Percentiles rank a stretch among this genome's conserved stretches.
Conservation (phyloP, 371 early-diverging fungal species). For the Circinella umbellata region DNA sequence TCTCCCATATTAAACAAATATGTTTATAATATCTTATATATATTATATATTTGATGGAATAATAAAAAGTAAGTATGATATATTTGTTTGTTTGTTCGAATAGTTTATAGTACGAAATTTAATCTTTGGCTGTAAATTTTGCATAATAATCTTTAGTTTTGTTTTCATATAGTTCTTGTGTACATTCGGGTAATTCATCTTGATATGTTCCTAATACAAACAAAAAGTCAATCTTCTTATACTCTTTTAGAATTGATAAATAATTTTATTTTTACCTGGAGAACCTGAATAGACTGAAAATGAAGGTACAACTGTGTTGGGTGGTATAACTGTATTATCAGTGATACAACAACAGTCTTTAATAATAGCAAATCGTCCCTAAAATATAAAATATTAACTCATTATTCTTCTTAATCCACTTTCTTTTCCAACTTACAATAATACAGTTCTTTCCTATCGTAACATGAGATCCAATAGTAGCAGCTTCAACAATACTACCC, state of each 20-base stretch:
- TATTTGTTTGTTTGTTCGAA: neutral
- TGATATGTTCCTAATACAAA: constrained; percentile 59
- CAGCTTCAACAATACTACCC: constrained; percentile 90
- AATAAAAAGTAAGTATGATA: too few relatives aligned
- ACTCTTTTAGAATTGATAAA: neutral
- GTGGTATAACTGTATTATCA: constrained; percentile 91
- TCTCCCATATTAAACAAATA: neutral
- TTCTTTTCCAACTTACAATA: constrained; percentile 63
- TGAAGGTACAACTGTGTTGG: constrained; percentile 90
- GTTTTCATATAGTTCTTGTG: constrained; percentile 77
- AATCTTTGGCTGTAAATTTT: constrained; percentile 71
- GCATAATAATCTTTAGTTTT: constrained; percentile 79
- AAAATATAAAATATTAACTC: neutral
- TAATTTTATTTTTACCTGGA: constrained; percentile 58
- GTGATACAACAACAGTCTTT: constrained; percentile 92
- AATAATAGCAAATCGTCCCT: constrained; percentile 95
- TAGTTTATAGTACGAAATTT: constrained; percentile 3
- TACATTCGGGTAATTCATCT: constrained; percentile 85
- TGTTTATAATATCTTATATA: neutral
- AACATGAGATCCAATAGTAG: constrained; percentile 89
- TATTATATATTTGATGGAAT: too few relatives aligned
- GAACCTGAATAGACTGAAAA: constrained; percentile 86
- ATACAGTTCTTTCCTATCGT: constrained; percentile 93
- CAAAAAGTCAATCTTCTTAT: neutral
- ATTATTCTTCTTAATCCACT: neutral